These are phyloP conservation scores for Triangularia setosa DNA, from an alignment of 2,329 filamentous ascomycete genomes.

Conservation along the genomic window DNA sequence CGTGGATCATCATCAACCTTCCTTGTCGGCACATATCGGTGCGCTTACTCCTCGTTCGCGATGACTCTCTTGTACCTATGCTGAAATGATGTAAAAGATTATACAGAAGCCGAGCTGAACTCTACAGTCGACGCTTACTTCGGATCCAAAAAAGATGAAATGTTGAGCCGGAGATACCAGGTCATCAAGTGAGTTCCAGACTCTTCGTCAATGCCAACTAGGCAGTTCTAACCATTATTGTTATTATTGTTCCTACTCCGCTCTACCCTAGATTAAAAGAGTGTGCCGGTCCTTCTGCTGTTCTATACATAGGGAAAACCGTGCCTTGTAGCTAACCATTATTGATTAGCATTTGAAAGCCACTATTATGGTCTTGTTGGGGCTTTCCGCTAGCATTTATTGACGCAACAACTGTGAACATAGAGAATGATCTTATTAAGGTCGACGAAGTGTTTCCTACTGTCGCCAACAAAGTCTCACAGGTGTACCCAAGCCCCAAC, in stretches of 20 bases:
- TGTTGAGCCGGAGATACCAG: constrained; percentile 10
- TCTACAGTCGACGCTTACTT: constrained; percentile 15
- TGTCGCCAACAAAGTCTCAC: constrained; percentile 21
- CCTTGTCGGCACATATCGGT: constrained; percentile 16
- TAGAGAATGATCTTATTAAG: constrained; percentile 14
- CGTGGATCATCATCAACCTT: constrained; percentile 13
- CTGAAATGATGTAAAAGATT: neutral
- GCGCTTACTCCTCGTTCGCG: too few relatives aligned
- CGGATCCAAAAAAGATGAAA: constrained; percentile 10
- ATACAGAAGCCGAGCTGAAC: constrained; percentile 10
- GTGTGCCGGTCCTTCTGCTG: too few relatives aligned
- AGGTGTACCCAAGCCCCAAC: constrained; percentile 18
- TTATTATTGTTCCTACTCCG: too few relatives aligned
- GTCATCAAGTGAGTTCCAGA: constrained; percentile 15
- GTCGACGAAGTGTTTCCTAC: constrained; percentile 25
- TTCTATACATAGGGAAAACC: too few relatives aligned
- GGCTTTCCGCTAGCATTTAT: constrained; percentile 22
- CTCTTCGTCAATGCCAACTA: neutral
- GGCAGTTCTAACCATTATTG: too few relatives aligned
- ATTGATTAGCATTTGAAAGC: constrained; percentile 19
- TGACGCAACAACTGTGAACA: constrained; percentile 18
- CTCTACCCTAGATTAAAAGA: too few relatives aligned
- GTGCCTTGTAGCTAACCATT: neutral
- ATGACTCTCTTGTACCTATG: too few relatives aligned
- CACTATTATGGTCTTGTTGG: constrained; percentile 17